These are phyloP conservation scores for Adansonia digitata DNA, from an alignment of 345 rosid species.

Conservation along the genomic window DNA sequence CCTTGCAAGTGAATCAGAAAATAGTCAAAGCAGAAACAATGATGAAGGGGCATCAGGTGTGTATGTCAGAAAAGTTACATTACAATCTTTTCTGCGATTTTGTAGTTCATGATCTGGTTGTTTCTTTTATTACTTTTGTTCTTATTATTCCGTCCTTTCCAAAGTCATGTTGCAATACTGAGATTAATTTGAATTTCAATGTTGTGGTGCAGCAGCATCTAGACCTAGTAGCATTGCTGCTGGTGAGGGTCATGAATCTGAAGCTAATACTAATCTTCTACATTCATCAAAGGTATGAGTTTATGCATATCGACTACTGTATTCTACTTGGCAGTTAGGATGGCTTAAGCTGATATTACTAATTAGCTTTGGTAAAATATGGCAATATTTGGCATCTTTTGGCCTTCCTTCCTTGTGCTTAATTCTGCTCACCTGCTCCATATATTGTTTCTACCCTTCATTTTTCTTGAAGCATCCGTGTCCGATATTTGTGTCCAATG, in stretches of 20 bases:
- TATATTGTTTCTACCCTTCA: too few species aligned
- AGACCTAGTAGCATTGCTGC: slow-evolving; percentile 31
- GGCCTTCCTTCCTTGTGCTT: background rate
- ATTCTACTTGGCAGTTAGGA: background rate
- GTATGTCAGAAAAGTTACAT: slow-evolving; percentile 11
- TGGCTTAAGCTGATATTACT: background rate
- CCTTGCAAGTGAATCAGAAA: slow-evolving; percentile 41
- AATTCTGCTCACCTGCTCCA: background rate
- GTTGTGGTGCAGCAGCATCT: slow-evolving; percentile 36
- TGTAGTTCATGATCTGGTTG: background rate
- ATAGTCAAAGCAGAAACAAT: slow-evolving; percentile 34
- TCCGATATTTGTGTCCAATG: too few species aligned
- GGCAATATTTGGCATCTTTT: background rate
- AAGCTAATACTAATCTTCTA: slow-evolving; percentile 33
- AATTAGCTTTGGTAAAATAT: background rate
- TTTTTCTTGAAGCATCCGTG: too few species aligned
- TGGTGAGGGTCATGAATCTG: slow-evolving; percentile 28
- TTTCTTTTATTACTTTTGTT: background rate
- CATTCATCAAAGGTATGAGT: slow-evolving; percentile 48
- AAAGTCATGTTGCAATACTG: background rate
- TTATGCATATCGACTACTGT: background rate
- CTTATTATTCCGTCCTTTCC: background rate
- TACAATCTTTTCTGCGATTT: background rate
- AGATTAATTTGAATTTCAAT: slow-evolving; percentile 24
- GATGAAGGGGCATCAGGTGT: slow-evolving; percentile 45